phyloP scores from a whole-genome alignment of 371 early-diverging fungal genomes.

The Blastocladiella emersonii region DNA sequence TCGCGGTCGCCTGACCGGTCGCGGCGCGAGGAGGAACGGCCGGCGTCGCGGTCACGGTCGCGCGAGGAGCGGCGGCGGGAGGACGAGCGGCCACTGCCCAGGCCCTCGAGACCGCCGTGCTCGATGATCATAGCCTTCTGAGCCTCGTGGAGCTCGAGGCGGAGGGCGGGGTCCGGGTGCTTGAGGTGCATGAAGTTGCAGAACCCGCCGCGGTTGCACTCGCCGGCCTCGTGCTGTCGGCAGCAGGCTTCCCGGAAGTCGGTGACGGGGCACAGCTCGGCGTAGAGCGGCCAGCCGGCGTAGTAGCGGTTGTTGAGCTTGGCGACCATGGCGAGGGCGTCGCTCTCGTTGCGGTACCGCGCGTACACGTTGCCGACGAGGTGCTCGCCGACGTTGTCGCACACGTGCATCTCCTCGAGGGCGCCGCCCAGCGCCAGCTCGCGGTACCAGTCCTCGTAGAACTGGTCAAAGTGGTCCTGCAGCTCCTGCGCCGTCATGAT shows the following conservation, averaged over 20 bases:
- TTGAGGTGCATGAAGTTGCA: slow-evolving; percentile 98
- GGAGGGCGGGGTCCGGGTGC: slow-evolving; percentile 54
- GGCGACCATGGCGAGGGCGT: slow-evolving; percentile 81
- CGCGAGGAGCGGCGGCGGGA: too few relatives aligned
- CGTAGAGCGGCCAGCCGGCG: slow-evolving; percentile 84
- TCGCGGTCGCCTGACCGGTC: too few relatives aligned
- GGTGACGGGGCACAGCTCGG: slow-evolving; percentile 90
- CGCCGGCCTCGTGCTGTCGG: slow-evolving; percentile 84
- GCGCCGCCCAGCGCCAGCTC: slow-evolving; percentile 84
- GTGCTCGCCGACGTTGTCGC: slow-evolving; percentile 97
- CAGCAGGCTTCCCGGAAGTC: slow-evolving; percentile 97
- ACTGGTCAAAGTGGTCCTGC: slow-evolving; percentile 87
- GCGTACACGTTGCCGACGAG: slow-evolving; percentile 96
- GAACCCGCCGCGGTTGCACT: slow-evolving; percentile 90
- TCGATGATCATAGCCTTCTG: slow-evolving; percentile 26
- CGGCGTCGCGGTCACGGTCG: too few relatives aligned
- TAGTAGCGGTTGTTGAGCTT: slow-evolving; percentile 88
- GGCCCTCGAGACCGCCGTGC: neutral
- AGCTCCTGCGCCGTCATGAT: slow-evolving; percentile 55
- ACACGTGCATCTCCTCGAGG: slow-evolving; percentile 87
- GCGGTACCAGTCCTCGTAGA: slow-evolving; percentile 92
- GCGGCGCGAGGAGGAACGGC: too few relatives aligned
- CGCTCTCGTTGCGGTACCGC: slow-evolving; percentile 76
- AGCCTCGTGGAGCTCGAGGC: slow-evolving; percentile 62
- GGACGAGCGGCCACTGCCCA: neutral